phyloP scores from a whole-genome alignment of 441 rosid genomes.

The Populus hybrid region DNA sequence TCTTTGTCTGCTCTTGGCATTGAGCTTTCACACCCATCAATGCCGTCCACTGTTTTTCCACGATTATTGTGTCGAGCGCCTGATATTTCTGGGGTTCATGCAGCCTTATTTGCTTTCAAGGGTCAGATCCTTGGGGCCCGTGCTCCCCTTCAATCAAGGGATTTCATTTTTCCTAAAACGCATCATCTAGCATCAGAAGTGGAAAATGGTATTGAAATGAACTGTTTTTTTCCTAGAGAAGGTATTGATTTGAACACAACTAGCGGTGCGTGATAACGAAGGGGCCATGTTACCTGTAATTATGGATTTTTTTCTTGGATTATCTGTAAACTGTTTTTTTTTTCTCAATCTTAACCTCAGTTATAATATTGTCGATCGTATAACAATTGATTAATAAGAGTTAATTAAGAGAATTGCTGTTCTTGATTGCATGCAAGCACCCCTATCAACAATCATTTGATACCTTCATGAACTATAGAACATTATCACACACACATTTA shows the following conservation, averaged over 20 bases:
- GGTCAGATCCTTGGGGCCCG: not conserved
- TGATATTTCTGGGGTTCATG: not conserved
- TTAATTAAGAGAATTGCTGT: not conserved
- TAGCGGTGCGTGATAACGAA: not conserved
- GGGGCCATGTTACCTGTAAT: not conserved
- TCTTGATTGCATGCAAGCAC: not conserved
- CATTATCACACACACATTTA: not conserved
- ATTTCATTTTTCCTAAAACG: not conserved
- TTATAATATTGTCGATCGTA: not conserved
- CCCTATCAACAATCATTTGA: not conserved
- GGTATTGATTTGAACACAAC: not conserved
- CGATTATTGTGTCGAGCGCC: not conserved
- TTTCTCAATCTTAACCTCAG: not conserved
- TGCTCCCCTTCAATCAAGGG: conserved; percentile 9
- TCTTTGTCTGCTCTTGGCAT: conserved; percentile 8
- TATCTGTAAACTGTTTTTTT: too few relatives aligned
- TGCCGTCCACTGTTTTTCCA: not conserved
- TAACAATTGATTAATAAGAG: too few relatives aligned
- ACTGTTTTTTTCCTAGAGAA: not conserved
- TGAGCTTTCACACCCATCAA: not conserved
- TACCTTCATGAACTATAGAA: not conserved
- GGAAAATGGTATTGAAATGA: not conserved
- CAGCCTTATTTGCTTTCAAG: not conserved
- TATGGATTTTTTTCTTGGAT: not conserved
- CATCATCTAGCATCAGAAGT: not conserved